Base-by-base conservation (phyloP, 2,329 filamentous ascomycete genomes). In the Arachnopeziza araneosa region DNA sequence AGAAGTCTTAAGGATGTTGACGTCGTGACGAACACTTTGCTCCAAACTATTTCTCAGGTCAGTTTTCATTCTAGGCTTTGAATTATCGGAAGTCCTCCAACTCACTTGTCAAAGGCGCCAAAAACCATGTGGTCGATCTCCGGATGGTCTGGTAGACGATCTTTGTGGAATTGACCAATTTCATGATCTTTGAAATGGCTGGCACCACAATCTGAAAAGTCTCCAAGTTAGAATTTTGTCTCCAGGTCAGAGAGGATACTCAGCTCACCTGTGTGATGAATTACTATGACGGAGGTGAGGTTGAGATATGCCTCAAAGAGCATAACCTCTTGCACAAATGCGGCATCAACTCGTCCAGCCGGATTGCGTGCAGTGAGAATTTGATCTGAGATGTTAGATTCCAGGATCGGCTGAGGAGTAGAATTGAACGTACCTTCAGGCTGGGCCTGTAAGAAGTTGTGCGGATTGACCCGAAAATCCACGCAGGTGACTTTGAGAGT, bases 41-140 rank as follows among this genome's bases (percentile, higher is more conserved):
- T 26, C 51, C 2, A 53, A 23, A n/a, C 51, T 53, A 53, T 53
- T 24, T 53, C 23, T 53, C 24, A 26, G 17, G 24, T 53, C 14
- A 53, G 51, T 24, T 53, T 10, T 53, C 7, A 26, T 53, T 14
- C 14, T 21, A 17, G 22, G 22, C 21, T 21, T 23, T 24, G 50
- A 3, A 24, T 24, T 24, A 24, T 17, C 50, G 24, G 50, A 22
- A 24, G 21, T 17, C 22, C 7, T 24, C n/a, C 51, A 30, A 44
- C 36, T 44, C 26, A 53, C 51, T 53, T 53, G 22, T 53, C 51
- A 53, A 53, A 53, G 21, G 51, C 51, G 51, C 51, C 51, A 53
- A 53, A 53, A 2, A 24, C 23, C 51, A 53, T 53, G 19, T 26
- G 2, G 19, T 53, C 51, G 24, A 53, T 53, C 51, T 53, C 51